Evolutionary conservation across 352 stramenopile genomes (phyloP).

Genomic region (Pythium grandisporangium): DNA sequence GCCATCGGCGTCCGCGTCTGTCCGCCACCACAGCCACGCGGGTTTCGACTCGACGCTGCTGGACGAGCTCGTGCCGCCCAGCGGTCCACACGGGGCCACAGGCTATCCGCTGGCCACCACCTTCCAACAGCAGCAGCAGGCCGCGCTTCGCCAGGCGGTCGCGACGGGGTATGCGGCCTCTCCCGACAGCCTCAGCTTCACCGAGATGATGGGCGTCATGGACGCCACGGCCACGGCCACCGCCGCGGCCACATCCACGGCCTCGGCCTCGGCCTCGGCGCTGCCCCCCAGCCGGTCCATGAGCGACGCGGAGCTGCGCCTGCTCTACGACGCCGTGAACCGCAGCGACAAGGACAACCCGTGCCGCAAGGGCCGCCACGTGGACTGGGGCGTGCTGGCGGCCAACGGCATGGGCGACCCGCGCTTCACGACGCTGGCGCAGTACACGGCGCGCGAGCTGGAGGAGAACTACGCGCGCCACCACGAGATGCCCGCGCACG

Average conservation of each 20-base stretch:
- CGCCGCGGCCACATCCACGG: no score
- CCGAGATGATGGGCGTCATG: slow-evolving; percentile 11
- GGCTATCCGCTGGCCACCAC: neutral
- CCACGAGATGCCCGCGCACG: slow-evolving; percentile 45
- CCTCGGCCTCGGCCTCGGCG: no score
- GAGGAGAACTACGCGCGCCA: slow-evolving; percentile 60
- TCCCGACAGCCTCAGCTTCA: slow-evolving; percentile 10
- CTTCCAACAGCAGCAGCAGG: slow-evolving; percentile 9
- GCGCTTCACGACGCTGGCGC: slow-evolving; percentile 37
- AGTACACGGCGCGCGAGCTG: slow-evolving; percentile 60
- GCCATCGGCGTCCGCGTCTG: no score
- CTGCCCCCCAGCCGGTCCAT: slow-evolving; percentile 28
- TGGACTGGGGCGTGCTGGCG: slow-evolving; percentile 64
- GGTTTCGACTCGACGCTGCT: slow-evolving; percentile 14
- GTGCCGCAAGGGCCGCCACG: slow-evolving; percentile 62
- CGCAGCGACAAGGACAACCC: slow-evolving; percentile 51
- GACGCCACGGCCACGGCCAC: no score
- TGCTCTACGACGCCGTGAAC: slow-evolving; percentile 70
- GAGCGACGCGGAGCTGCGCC: slow-evolving; percentile 35
- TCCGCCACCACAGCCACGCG: slow-evolving; percentile 9
- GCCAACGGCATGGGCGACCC: slow-evolving; percentile 61
- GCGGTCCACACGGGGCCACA: slow-evolving; percentile 6
- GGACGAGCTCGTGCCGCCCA: slow-evolving; percentile 8
- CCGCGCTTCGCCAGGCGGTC: no score
- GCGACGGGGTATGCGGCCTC: no score